Evolutionary conservation across 257 asterid genomes (phyloP).

Genomic region (Salvia miltiorrhiza): DNA sequence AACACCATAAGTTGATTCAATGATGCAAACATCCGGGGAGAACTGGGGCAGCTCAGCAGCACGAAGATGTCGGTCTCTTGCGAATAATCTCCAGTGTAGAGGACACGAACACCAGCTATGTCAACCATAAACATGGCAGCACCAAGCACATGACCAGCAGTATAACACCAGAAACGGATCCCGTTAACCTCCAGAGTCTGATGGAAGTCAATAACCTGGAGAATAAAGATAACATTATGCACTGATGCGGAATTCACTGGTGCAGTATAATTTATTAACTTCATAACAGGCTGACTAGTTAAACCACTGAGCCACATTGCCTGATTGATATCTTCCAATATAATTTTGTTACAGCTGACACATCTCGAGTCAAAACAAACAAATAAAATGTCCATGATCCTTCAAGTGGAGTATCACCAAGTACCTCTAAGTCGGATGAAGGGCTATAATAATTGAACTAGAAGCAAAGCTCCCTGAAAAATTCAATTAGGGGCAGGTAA

Average conservation of each 20-base stretch:
- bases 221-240: slow-evolving; percentile 15
- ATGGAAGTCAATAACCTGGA: slow-evolving; percentile 95
- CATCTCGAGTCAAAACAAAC: neutral
- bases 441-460: neutral
- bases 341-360: neutral
- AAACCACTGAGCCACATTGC: neutral
- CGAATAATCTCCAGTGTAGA: slow-evolving; percentile 96
- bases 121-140: slow-evolving; percentile 99
- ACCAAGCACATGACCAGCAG: slow-evolving; percentile 99
- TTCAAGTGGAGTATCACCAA: neutral
- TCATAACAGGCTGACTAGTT: neutral
- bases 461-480: neutral
- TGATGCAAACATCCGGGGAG: slow-evolving; percentile 93
- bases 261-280: neutral
- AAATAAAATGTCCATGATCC: neutral
- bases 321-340: neutral
- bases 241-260: neutral
- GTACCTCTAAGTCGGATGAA: neutral
- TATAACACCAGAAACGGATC: slow-evolving; percentile 97
- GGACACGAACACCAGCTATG: slow-evolving; percentile 96
- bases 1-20: slow-evolving; percentile 96
- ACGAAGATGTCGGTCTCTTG: slow-evolving; percentile 95
- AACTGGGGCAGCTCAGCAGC: slow-evolving; percentile 96
- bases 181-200: slow-evolving; percentile 95
- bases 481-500: neutral